phyloP scores from a whole-genome alignment of 768 basidiomycete species.

The Imleria badia region DNA sequence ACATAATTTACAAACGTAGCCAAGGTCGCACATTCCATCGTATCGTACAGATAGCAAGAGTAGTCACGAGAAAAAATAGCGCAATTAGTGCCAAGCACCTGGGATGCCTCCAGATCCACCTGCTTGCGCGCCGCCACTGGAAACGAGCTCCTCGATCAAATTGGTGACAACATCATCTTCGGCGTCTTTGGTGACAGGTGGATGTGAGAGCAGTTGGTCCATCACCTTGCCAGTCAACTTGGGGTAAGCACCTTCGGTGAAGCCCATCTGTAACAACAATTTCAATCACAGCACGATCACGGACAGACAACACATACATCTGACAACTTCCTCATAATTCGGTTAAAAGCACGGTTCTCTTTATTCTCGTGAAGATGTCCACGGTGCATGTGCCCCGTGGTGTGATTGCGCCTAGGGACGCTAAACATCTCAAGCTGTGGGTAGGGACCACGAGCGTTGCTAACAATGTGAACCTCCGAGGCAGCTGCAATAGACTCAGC shows the following conservation, averaged over 20 bases:
- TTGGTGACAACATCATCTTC: slow-evolving; percentile 69
- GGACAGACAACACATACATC: slow-evolving; percentile 48
- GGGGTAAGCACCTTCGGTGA: slow-evolving; percentile 57
- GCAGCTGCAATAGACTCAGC: slow-evolving; percentile 14
- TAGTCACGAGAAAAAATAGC: background rate
- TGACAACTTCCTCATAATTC: slow-evolving; percentile 57
- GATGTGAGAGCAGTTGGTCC: slow-evolving; percentile 44
- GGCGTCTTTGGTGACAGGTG: slow-evolving; percentile 46
- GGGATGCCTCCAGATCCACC: slow-evolving; percentile 38
- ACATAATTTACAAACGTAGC: background rate
- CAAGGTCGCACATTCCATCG: background rate
- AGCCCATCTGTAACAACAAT: slow-evolving; percentile 62
- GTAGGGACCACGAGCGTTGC: slow-evolving; percentile 58
- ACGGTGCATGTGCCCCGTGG: slow-evolving; percentile 23
- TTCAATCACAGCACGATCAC: slow-evolving; percentile 9
- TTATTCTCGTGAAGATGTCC: slow-evolving; percentile 20
- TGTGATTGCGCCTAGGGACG: slow-evolving; percentile 47
- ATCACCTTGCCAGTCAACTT: slow-evolving; percentile 50
- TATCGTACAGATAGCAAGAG: slow-evolving; percentile 16
- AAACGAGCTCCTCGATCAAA: slow-evolving; percentile 57
- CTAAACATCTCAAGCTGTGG: slow-evolving; percentile 65
- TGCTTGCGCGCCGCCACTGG: slow-evolving; percentile 40
- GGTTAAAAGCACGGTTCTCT: slow-evolving; percentile 42
- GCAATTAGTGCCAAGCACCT: slow-evolving; percentile 45
- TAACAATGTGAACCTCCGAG: slow-evolving; percentile 49